A percentile compares a stretch with the other conserved stretches of the same genome.
phyloP scores from a whole-genome alignment of 768 basidiomycete genomes.

The Rhodotorula toruloides region DNA sequence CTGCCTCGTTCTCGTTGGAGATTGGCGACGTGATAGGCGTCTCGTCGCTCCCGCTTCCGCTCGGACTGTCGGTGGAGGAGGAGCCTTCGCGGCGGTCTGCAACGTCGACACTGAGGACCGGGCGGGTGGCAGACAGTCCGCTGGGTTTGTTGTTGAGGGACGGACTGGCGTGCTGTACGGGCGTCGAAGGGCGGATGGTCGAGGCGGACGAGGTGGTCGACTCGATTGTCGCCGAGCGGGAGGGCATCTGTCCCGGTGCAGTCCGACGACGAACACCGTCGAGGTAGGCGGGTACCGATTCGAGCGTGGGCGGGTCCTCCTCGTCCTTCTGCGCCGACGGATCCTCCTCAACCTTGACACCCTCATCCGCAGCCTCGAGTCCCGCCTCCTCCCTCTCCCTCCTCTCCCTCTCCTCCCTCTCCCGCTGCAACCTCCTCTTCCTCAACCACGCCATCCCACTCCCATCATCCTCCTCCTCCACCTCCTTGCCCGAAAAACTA shows the following conservation, averaged over 20 bases:
- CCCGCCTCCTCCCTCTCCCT: background rate
- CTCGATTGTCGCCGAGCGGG: slow-evolving; percentile 16
- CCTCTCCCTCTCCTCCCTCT: slow-evolving; percentile 3
- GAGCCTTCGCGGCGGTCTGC: background rate
- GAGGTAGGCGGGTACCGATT: background rate
- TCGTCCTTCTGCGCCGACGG: background rate
- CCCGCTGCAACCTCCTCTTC: slow-evolving; percentile 12
- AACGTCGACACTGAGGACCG: background rate
- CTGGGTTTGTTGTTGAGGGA: no score
- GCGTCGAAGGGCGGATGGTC: slow-evolving; percentile 19
- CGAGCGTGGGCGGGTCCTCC: background rate
- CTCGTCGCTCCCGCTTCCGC: background rate
- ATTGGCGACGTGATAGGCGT: background rate
- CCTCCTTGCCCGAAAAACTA: background rate
- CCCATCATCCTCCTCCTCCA: slow-evolving; percentile 6
- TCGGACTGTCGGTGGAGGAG: background rate
- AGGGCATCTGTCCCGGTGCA: background rate
- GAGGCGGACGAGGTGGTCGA: slow-evolving; percentile 25
- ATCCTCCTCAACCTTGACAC: background rate
- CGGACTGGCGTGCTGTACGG: background rate
- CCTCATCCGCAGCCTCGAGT: background rate
- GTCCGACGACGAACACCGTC: background rate
- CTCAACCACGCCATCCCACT: slow-evolving; percentile 33
- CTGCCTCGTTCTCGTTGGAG: background rate
- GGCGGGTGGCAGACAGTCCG: slow-evolving; percentile 2